These are phyloP conservation scores for Starmerella powellii DNA, from an alignment of 805 yeast species.

Conservation along the genomic window DNA sequence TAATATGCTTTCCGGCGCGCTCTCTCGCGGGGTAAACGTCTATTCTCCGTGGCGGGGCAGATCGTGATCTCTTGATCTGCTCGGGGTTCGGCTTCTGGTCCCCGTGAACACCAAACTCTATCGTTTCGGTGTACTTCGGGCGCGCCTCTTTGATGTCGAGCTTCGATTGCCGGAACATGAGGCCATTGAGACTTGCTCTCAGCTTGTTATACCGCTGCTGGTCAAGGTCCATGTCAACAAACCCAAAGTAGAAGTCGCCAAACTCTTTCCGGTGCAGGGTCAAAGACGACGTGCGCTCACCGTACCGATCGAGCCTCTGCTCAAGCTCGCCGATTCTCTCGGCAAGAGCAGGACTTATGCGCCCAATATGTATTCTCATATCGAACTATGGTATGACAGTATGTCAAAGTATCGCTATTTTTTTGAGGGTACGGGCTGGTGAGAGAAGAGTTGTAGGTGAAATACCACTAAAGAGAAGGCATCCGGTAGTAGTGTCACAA, in stretches of 20 bases:
- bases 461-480: too few relatives aligned
- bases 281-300: conserved; percentile 38
- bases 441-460: too few relatives aligned
- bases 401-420: background rate
- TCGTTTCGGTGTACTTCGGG: conserved; percentile 36
- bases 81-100: conserved; percentile 22
- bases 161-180: conserved; percentile 61
- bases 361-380: conserved; percentile 52
- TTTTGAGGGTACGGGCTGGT: conserved; percentile 1
- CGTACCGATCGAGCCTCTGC: conserved; percentile 51
- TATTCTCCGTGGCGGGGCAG: conserved; percentile 24
- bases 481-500: too few relatives aligned
- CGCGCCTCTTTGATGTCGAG: conserved; percentile 49
- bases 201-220: conserved; percentile 39
- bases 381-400: background rate
- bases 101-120: conserved; percentile 39
- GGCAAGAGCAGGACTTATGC: conserved; percentile 45
- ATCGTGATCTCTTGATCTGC: conserved; percentile 30
- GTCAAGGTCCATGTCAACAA: conserved; percentile 44
- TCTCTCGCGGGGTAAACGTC: conserved; percentile 46
- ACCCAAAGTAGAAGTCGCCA: conserved; percentile 50
- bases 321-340: conserved; percentile 38
- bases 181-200: conserved; percentile 50
- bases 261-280: conserved; percentile 46
- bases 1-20: conserved; percentile 40